Conservation (phyloP, 2,329 filamentous ascomycete species). For the Drechslerella stenobrocha region DNA sequence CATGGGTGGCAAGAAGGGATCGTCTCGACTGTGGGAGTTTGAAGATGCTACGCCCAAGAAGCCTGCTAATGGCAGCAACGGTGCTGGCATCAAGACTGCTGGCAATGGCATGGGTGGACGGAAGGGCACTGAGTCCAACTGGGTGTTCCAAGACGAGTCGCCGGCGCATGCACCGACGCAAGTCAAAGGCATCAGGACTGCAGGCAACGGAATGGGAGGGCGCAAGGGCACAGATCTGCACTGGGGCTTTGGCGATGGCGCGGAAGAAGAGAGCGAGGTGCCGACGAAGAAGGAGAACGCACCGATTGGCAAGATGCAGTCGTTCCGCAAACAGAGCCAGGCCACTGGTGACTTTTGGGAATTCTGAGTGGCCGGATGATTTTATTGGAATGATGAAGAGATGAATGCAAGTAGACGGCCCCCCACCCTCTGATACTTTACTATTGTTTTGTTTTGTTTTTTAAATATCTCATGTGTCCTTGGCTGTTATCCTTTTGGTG, state of each 20-base stretch:
- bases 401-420: constrained; percentile 46
- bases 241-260: constrained; percentile 65
- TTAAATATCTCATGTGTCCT: background rate
- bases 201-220: constrained; percentile 70
- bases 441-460: constrained; percentile 18
- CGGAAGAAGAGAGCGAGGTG: constrained; percentile 57
- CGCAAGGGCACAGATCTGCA: constrained; percentile 61
- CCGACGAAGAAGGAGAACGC: constrained; percentile 51
- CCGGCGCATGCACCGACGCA: constrained; percentile 54
- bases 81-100: constrained; percentile 60
- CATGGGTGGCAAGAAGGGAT: constrained; percentile 50
- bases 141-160: constrained; percentile 59
- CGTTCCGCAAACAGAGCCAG: constrained; percentile 51
- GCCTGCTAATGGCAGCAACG: constrained; percentile 59
- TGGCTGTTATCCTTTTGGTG: constrained; percentile 18
- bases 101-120: constrained; percentile 70
- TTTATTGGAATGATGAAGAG: constrained; percentile 34
- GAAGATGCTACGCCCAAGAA: constrained; percentile 63
- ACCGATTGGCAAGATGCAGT: constrained; percentile 51
- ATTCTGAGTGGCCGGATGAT: constrained; percentile 52
- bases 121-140: constrained; percentile 61
- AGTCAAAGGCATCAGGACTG: constrained; percentile 58
- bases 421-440: too few species aligned
- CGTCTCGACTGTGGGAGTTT: constrained; percentile 60
- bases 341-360: constrained; percentile 55